Evolutionary conservation across 352 stramenopile species (phyloP), one percentile per base, ranked within the genome.

Genomic region (Globisporangium okanoganense): DNA sequence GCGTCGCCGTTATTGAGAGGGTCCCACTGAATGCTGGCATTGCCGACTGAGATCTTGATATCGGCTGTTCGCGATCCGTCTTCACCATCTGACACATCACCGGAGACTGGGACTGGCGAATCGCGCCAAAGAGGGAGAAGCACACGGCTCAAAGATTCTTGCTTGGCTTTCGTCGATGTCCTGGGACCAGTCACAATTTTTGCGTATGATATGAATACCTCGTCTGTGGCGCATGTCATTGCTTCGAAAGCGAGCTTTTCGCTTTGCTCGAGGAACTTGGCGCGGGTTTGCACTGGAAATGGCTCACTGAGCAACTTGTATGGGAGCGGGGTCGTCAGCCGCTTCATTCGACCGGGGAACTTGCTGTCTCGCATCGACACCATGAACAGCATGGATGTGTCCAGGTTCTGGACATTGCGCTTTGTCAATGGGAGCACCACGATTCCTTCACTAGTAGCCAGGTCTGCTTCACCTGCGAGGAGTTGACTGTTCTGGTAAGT

Each of bases 321-420:
- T 9, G 81, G 81, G 10, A 91, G 71, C 18, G 81, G 78, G 22
- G 81, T 71, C 49, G 76, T 90, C 13, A 90, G 65, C 5, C 84
- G 78, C 59, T 85, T 85, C 66, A 93, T 75, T 18, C 84, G 77
- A 9, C 84, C 84, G 40, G 84, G 84, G 31, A 91, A 93, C 57
- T 91, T 90, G 50, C 72, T 81, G 58, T 93, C 84, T 8, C 79
- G 73, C 81, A 93, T 91, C 29, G 73, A 83, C 67, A 79, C 84
- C 18, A 93, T 50, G 36, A 78, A 87, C 67, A 54, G 85, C 29
- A 20, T 69, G n/a, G 38, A 71, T 44, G 45, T 50, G 14, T 70
- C 70, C 18, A 79, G 62, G 9, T 66, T 70, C 20, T 84, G 70
- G 5, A 89, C 62, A 7, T 70, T 64, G 18, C 69, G 69, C 22